Evolutionary conservation across 768 basidiomycete genomes (phyloP).

Genomic region (Zangia roseola): DNA sequence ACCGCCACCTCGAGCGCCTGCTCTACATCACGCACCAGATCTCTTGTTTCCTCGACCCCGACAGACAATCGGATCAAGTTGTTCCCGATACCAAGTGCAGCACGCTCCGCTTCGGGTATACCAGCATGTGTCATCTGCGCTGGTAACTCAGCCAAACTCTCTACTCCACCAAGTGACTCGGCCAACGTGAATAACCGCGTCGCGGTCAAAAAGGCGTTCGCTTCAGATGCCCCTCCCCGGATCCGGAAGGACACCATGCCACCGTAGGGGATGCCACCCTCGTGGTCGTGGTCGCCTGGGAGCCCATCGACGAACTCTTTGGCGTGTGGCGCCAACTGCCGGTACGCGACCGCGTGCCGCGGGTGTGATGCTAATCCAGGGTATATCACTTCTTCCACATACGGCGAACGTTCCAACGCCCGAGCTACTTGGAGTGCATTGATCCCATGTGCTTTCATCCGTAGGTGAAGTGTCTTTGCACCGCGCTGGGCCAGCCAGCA

Average conservation of each 20-base stretch:
- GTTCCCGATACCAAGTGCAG: conserved; percentile 70
- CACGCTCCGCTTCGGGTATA: conserved; percentile 67
- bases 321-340: conserved; percentile 67
- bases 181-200: conserved; percentile 76
- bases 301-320: conserved; percentile 54
- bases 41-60: conserved; percentile 85
- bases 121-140: conserved; percentile 86
- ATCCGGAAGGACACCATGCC: conserved; percentile 85
- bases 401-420: conserved; percentile 49
- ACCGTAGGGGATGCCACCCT: conserved; percentile 77
- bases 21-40: conserved; percentile 51
- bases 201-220: conserved; percentile 65
- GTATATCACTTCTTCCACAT: conserved; percentile 83
- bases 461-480: conserved; percentile 85
- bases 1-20: conserved; percentile 26
- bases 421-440: conserved; percentile 79
- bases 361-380: conserved; percentile 74
- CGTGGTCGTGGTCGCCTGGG: conserved; percentile 21
- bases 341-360: conserved; percentile 61
- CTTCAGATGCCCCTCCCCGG: conserved; percentile 47
- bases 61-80: conserved; percentile 79
- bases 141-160: conserved; percentile 86
- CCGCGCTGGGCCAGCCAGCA: conserved; percentile 89
- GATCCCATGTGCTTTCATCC: conserved; percentile 82
- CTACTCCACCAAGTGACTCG: conserved; percentile 89